phyloP scores from a whole-genome alignment of 805 yeast species.

The Lachancea waltii region DNA sequence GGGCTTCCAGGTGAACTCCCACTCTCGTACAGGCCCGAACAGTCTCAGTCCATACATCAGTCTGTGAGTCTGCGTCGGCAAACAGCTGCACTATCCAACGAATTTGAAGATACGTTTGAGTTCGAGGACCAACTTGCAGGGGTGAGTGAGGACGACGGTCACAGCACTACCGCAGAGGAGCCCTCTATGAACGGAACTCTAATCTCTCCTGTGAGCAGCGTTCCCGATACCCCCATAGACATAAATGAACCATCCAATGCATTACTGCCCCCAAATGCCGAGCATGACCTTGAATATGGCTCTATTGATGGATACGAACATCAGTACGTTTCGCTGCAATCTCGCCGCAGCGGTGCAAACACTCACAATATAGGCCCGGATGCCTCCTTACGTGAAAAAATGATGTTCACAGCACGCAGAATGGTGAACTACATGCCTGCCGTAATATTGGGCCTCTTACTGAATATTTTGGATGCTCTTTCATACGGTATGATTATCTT shows the following conservation, averaged over 20 bases:
- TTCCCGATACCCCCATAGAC: background rate
- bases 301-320: background rate
- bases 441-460: slow-evolving; percentile 73
- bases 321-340: slow-evolving; percentile 8
- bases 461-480: slow-evolving; percentile 86
- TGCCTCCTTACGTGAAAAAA: slow-evolving; percentile 2
- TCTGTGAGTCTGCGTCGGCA: slow-evolving; percentile 27
- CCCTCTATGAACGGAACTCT: background rate
- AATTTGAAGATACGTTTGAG: slow-evolving; percentile 17
- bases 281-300: slow-evolving; percentile 7
- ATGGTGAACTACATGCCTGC: slow-evolving; percentile 48
- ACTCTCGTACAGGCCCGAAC: slow-evolving; percentile 4
- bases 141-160: background rate
- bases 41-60: slow-evolving; percentile 20
- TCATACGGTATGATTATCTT: slow-evolving; percentile 97
- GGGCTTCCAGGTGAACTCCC: slow-evolving; percentile 1
- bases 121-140: slow-evolving; percentile 3
- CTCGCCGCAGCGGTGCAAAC: slow-evolving; percentile 1
- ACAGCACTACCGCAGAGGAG: background rate
- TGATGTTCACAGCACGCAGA: background rate
- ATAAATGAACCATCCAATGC: background rate
- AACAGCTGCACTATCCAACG: slow-evolving; percentile 30
- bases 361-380: slow-evolving; percentile 2
- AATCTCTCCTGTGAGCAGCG: slow-evolving; percentile 3
- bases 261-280: background rate